Evolutionary conservation across 139 green algal genomes (phyloP), one percentile per base, ranked within the genome.

Genomic region (Trebouxia sp.): DNA sequence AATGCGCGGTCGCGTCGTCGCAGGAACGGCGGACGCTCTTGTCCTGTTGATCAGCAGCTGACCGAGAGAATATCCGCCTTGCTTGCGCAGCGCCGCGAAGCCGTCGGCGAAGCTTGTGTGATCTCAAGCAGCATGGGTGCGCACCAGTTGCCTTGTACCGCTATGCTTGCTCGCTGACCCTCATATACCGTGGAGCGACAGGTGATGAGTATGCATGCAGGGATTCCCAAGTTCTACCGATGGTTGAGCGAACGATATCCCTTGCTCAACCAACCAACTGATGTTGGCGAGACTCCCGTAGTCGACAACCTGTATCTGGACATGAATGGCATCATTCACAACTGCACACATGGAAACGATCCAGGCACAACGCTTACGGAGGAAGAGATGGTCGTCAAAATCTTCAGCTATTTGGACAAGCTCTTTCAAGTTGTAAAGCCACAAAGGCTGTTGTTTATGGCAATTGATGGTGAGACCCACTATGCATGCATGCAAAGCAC

Each of bases 241-340:
- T 99, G 96, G 95, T 82, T 99, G 22, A 89, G 74, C 22, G 96
- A 99, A 89, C 92, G 96, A 10, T 99, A 98, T 78, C 96, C 96
- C n/a, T 85, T 98, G 30, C 58, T 97, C 24, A 98, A 97, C 79
- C 94, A 97, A 86, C 85, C 89, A 35, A 87, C 94, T 17, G 89
- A 83, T 6, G 80, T 89, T 42, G 53, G 35, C 0, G 89, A 92
- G 28, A 80, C 89, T 6, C 91, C 89, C 26, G 69, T 92, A 15
- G 92, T 97, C 8, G 95, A 98, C 87, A 97, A 97, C 81, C 55
- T 98, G 37, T 98, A 97, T 81, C 81, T 98, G 38, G 94, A 98
- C 88, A 97, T 98, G 95, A 98, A 98, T 74, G 93, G 94, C 35
- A 97, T 98, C 84, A 96, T 98, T 45, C 95, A 98, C 84, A 97